phyloP scores from a whole-genome alignment of 2,329 filamentous ascomycete species.

The Clarireedia paspali region DNA sequence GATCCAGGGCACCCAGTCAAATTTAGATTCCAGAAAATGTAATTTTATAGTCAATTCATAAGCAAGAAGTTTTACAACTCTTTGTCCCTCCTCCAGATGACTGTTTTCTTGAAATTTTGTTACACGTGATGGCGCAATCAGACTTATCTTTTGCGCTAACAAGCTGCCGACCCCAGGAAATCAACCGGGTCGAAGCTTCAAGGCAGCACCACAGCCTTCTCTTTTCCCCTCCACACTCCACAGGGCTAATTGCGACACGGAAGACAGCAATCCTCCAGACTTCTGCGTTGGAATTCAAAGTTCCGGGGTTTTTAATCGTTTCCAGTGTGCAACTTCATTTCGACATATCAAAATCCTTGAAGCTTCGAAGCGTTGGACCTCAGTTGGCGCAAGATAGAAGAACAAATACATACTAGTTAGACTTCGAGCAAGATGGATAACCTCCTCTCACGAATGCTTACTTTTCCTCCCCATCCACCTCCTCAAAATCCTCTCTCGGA shows the following conservation, averaged over 20 bases:
- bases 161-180: not conserved
- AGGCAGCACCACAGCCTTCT: conserved; percentile 4
- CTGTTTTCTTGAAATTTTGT: not conserved
- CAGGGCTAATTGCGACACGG: not conserved
- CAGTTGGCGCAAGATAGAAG: not conserved
- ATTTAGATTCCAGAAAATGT: too few relatives aligned
- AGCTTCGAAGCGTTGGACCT: too few relatives aligned
- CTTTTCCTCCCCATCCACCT: conserved; percentile 34
- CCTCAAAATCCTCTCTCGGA: conserved; percentile 29
- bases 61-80: not conserved
- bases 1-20: too few relatives aligned
- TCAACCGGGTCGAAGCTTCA: not conserved
- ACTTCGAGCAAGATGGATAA: conserved; percentile 26
- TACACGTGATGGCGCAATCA: not conserved
- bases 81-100: not conserved
- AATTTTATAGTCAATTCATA: not conserved
- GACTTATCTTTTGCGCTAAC: not conserved
- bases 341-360: too few relatives aligned
- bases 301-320: too few relatives aligned
- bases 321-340: too few relatives aligned
- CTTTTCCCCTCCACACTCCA: not conserved
- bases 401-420: not conserved
- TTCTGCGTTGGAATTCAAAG: too few relatives aligned
- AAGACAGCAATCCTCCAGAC: not conserved
- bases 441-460: conserved; percentile 30